Evolutionary conservation across 176 grass and related monocot genomes (phyloP), one percentile per base, ranked within the genome.

Genomic region (Cenchrus americanus): DNA sequence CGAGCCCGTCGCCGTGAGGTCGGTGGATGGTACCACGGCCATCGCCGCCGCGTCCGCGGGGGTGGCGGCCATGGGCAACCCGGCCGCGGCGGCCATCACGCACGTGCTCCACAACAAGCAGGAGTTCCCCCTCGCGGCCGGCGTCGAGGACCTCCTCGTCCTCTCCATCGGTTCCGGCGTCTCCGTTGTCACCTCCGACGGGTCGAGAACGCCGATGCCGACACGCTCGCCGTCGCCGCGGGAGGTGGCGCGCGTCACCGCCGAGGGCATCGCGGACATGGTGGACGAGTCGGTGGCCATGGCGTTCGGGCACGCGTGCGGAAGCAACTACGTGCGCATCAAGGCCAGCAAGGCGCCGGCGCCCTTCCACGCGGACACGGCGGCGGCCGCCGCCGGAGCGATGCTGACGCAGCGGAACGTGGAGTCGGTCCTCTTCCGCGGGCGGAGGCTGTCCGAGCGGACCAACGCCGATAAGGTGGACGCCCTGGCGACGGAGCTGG

Each of bases 51-150:
- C 90, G 15, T 87, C 87, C 8, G 93, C 66, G 0, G 91, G 76
- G 0, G 89, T 84, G 10, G 81, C 87, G 9, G 82, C 57, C 54
- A 93, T 94, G 85, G 60, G 83, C 47, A 98, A 98, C 82, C 96
- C 96, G 3, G 81, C 93, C 4, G 85, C 93, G 0, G 87, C 89
- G 0, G 91, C 87, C 53, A 75, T 98, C 79, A 98, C 96, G 6
- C 93, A 95, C 71, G 89, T 98, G 0, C 87, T 98, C 46, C 75
- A 95, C 83, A 98, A 98, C 91, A 98, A 93, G 79, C 89, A 85
- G 75, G 93, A 95, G 89, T 98, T 98, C 49, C 96, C 93, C 2
- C 88, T 91, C 51, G 89, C 84, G 78, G 32, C 57, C n/a, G 59
- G 51, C 75, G 77, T 91, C 40, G 91, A 92, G 0, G 91, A 93